Evolutionary conservation across 2,329 filamentous ascomycete genomes (phyloP), one percentile per base, ranked within the genome.

Genomic region (Laburnicola sp.): DNA sequence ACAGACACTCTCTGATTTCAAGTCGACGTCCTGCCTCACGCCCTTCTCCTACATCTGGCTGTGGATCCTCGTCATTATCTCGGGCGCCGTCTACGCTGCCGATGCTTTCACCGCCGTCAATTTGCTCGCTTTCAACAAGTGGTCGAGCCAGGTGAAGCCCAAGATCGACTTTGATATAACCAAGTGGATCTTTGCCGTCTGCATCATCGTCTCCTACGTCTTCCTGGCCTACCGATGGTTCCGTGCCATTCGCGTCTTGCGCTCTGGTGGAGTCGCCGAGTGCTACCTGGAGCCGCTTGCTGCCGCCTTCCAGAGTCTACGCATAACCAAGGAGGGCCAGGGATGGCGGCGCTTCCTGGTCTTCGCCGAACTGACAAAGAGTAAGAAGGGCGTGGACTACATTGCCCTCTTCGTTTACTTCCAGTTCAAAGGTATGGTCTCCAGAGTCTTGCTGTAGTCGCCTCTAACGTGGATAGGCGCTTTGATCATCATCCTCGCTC

Each of bases 31-130:
- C 10, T 91, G 88, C 71, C 86, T 88, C 60, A 82, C 88, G 1
- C 80, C 83, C 6, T 81, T 96, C 59, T 92, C 91, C 53, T 97
- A 97, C 72, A 83, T 79, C 64, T 94, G 91, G 75, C 82, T 97
- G 45, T 94, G 87, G 82, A 80, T 94, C 51, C 88, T 91, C 62
- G 81, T 93, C 38, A 50, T 91, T 45, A 78, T 95, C 51, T 94
- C 91, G 2, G 71, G 93, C 43, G 87, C 89, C 38, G 91, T 96
- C 59, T 97, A 96, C 73, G 86, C 80, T 26, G 88, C 95, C 69
- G 93, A 97, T 75, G 91, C 86, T 54, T 97, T 97, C 70, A 97
- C 92, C 3, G 92, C 92, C 56, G 83, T 97, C 75, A 95, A 96
- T 57, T 80, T 99, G 35, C 82, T 99, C 44, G 88, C 83, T 49